A percentile compares a stretch with the other conserved stretches of the same genome.
Evolutionary conservation across 2,329 filamentous ascomycete genomes (phyloP).

Genomic region (Phaeoacremonium minimum): DNA sequence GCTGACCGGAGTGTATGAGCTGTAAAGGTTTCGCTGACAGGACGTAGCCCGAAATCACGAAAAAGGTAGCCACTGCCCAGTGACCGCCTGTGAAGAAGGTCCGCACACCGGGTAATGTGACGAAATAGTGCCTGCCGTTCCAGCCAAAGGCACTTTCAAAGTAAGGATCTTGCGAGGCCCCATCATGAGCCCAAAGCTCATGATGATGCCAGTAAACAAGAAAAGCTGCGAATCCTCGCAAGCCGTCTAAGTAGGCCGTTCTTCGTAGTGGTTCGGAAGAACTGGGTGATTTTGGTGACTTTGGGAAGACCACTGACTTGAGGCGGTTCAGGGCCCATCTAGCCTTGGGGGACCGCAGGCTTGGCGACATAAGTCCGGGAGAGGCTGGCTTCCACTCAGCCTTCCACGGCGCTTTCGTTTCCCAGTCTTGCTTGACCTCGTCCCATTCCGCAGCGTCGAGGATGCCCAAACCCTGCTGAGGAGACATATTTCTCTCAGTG

Average conservation of each 20-base stretch:
- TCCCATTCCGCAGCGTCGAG: slow-evolving; percentile 29
- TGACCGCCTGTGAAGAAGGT: slow-evolving; percentile 59
- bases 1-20: slow-evolving; percentile 38
- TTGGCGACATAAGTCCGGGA: no score
- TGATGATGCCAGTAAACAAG: slow-evolving; percentile 63
- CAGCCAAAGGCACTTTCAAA: slow-evolving; percentile 53
- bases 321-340: slow-evolving; percentile 7
- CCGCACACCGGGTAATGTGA: slow-evolving; percentile 52
- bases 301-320: slow-evolving; percentile 9
- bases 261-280: no score
- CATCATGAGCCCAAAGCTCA: slow-evolving; percentile 50
- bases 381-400: slow-evolving; percentile 19
- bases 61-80: slow-evolving; percentile 53
- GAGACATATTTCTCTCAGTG: no score
- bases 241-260: slow-evolving; percentile 61
- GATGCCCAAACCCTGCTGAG: slow-evolving; percentile 18
- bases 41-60: slow-evolving; percentile 55
- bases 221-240: slow-evolving; percentile 63
- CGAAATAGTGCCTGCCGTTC: slow-evolving; percentile 41
- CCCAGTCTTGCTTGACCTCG: slow-evolving; percentile 17
- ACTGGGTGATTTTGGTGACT: no score
- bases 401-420: slow-evolving; percentile 15
- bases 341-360: slow-evolving; percentile 5
- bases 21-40: slow-evolving; percentile 44
- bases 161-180: slow-evolving; percentile 18